Evolutionary conservation across 2,329 filamentous ascomycete genomes (phyloP), one percentile per base, ranked within the genome.

Genomic region (Phyllosticta paracitricarpa): DNA sequence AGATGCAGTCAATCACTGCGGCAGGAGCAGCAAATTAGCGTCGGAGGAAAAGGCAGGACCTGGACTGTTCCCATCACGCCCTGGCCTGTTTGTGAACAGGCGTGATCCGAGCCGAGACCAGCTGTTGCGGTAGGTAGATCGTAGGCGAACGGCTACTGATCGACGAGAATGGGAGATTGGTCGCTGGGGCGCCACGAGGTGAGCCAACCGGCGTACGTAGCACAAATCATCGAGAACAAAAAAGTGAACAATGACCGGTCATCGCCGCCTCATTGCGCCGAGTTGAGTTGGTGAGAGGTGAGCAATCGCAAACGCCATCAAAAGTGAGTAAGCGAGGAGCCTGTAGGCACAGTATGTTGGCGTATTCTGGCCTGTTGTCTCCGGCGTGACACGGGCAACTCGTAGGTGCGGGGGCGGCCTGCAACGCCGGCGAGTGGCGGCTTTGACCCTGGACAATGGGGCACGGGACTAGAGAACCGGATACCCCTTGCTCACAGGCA

Each of bases 251-350:
- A 40, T 17, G 33, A 48, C 40, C 40, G 14, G 40, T 48, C 40
- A 48, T 48, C 4, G 40, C 40, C 40, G 40, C 40, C 40, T 48
- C 17, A 48, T 48, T 48, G 40, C 40, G 14, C 40, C 40, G 40
- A n/a, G 40, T 48, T 48, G 40, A n/a, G 40, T 48, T 48, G 14
- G 40, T 48, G 40, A 48, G 53, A 61, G 58, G 40, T 56, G 58
- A 61, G 58, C 54, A 51, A 26, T 61, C 58, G 58, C 40, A 61
- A 61, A 35, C 19, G 28, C 48, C 22, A 51, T 19, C 51, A 26
- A 9, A 35, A 12, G 17, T 40, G 58, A 19, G 30, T 56, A 35
- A 30, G 24, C 28, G 57, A 22, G 9, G 54, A 35, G 40, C 40
- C 40, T 48, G 40, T 48, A n/a, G 40, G 40, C 40, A 2, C 40